A percentile compares a stretch with the other conserved stretches of the same genome.
Conservation (phyloP, 805 yeast genomes). For the Yarrowia keelungensis region DNA sequence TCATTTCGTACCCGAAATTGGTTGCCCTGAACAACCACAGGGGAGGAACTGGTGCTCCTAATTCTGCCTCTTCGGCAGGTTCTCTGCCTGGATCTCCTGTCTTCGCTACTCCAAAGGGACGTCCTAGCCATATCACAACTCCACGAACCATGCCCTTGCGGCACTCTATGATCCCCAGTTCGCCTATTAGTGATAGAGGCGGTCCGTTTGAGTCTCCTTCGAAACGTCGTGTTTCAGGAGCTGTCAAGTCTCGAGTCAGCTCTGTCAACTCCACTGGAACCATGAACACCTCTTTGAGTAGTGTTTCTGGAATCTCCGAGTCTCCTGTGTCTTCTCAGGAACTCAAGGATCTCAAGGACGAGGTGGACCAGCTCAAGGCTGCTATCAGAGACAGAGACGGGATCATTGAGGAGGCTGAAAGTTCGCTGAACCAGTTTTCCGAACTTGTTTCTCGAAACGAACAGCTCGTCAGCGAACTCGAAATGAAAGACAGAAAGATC, state of each 20-base stretch:
- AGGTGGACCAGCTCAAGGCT: constrained; percentile 6
- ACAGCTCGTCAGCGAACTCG: constrained; percentile 36
- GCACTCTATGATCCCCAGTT: constrained; percentile 16
- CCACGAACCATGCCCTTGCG: constrained; percentile 26
- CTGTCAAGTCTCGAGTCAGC: constrained; percentile 12
- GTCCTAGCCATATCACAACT: constrained; percentile 36
- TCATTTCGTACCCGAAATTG: constrained; percentile 56
- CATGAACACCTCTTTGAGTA: neutral
- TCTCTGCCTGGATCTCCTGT: constrained; percentile 33
- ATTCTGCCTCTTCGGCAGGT: neutral
- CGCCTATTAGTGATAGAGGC: constrained; percentile 12
- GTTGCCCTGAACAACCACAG: constrained; percentile 48
- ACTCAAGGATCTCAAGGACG: constrained; percentile 10
- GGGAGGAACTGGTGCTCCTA: neutral
- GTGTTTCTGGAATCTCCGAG: neutral
- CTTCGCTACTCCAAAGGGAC: constrained; percentile 36
- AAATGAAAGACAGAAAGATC: constrained; percentile 47
- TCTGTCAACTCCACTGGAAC: constrained; percentile 27
- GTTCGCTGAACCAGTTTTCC: constrained; percentile 29
- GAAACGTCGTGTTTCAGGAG: constrained; percentile 14
- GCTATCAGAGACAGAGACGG: constrained; percentile 22
- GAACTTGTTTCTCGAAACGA: constrained; percentile 29
- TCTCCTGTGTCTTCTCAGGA: neutral
- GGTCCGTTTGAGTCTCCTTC: constrained; percentile 29
- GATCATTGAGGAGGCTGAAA: constrained; percentile 33